Percentiles rank a stretch among this genome's conserved stretches.
Evolutionary conservation across 805 yeast genomes (phyloP).

Genomic region (Sugiyamaella mastotermitis): DNA sequence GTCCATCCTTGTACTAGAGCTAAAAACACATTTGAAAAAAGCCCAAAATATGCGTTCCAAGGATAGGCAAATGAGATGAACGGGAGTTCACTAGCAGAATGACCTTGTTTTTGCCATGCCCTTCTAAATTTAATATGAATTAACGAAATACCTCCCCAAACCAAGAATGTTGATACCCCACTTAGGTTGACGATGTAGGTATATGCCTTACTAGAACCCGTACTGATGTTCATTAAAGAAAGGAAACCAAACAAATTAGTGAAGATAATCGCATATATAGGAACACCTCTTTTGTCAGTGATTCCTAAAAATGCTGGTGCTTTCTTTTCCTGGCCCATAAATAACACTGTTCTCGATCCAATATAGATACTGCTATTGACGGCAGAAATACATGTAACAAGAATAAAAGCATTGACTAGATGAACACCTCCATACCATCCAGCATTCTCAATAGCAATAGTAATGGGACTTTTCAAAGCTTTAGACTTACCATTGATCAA

Average conservation of each 20-base stretch:
- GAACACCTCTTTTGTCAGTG: conserved; percentile 56
- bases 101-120: conserved; percentile 40
- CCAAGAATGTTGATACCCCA: conserved; percentile 63
- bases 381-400: conserved; percentile 60
- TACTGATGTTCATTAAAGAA: conserved; percentile 49
- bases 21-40: conserved; percentile 45
- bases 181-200: conserved; percentile 54
- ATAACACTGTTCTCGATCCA: conserved; percentile 62
- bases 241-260: conserved; percentile 51
- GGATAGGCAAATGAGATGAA: conserved; percentile 51
- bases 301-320: conserved; percentile 52
- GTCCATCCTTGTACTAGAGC: conserved; percentile 66
- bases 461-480: conserved; percentile 45
- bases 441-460: conserved; percentile 43
- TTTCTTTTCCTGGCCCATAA: conserved; percentile 53
- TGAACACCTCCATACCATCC: conserved; percentile 50
- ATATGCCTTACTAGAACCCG: conserved; percentile 59
- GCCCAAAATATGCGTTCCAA: conserved; percentile 42
- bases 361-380: conserved; percentile 64
- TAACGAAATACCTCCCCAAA: conserved; percentile 56
- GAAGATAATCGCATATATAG: conserved; percentile 50
- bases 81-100: conserved; percentile 43
- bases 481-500: conserved; percentile 38
- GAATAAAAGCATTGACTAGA: conserved; percentile 55
- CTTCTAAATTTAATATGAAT: conserved; percentile 52